Evolutionary conservation across 768 basidiomycete genomes (phyloP).

Genomic region (Xerocomellus chrysenteron): DNA sequence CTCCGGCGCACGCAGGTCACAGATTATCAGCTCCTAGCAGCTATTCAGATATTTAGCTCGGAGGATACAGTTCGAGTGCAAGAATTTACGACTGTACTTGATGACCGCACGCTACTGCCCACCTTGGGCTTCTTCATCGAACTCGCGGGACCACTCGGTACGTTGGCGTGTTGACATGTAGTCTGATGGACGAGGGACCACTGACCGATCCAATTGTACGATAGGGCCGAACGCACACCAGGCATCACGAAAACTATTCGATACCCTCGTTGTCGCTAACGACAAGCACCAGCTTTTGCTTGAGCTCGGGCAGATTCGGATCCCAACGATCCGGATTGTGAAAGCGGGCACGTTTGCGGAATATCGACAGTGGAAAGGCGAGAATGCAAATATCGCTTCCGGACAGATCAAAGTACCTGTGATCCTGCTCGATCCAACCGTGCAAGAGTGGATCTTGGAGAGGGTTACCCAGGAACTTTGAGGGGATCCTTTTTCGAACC

Average conservation of each 20-base stretch:
- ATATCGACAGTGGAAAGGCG: slow-evolving; percentile 10
- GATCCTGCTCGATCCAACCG: not conserved
- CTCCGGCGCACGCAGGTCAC: slow-evolving; percentile 1
- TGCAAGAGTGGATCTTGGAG: slow-evolving; percentile 14
- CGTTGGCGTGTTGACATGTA: not conserved
- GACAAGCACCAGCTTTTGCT: not conserved
- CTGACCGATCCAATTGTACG: not conserved
- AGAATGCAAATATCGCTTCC: not conserved
- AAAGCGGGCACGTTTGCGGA: slow-evolving; percentile 16
- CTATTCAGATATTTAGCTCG: not conserved
- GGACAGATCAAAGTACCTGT: slow-evolving; percentile 17
- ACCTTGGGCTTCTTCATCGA: slow-evolving; percentile 20
- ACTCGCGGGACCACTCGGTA: slow-evolving; percentile 8
- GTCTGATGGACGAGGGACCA: not conserved
- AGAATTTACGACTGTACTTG: slow-evolving; percentile 18
- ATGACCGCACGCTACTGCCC: slow-evolving; percentile 1
- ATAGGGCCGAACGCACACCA: slow-evolving; percentile 4
- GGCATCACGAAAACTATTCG: slow-evolving; percentile 6
- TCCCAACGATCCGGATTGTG: slow-evolving; percentile 23
- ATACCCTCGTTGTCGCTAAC: slow-evolving; percentile 6
- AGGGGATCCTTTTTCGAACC: too few relatives aligned
- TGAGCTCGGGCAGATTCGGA: not conserved
- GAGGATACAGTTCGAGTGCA: slow-evolving; percentile 6
- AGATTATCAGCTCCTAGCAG: slow-evolving; percentile 10
- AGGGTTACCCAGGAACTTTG: slow-evolving; percentile 14